Evolutionary conservation across 768 basidiomycete genomes (phyloP), one percentile per base, ranked within the genome.

Genomic region (Amanita subjunquillea): DNA sequence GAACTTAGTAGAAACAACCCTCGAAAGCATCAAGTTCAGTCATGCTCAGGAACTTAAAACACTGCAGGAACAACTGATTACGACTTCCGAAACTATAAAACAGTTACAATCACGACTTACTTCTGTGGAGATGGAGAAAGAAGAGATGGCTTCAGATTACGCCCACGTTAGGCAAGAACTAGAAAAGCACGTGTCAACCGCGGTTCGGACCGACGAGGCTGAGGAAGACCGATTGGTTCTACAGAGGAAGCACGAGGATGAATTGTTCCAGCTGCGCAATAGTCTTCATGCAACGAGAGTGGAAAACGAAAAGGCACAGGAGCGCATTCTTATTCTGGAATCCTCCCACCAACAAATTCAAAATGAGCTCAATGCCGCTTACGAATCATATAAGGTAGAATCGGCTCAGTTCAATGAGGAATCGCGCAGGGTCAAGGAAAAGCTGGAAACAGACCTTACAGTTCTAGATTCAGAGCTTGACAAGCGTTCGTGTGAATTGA

Each of bases 1-100:
- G 23, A 60, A 61, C 27, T 61, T 60, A 41, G 55, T 59, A 6
- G 61, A 65, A 40, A 57, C 58, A 32, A 61, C 67, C 30, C 40
- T 73, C 6, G 62, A 57, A 17, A 57, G 61, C 40, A 59, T 76
- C 39, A 66, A 62, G 48, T 60, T 67, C 34, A 61, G 65, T 49
- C 72, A 75, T 43, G 59, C 67, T 3, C 63, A 67, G 47, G 70
- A 72, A 32, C 54, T 76, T 51, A 63, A 60, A 5, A 59, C 59
- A 20, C 53, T 79, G 22, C 69, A 69, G 47, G 57, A 59, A 15
- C 72, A 62, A 37, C 63, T 78, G n/a, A 59, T 63, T 7, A 62
- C 69, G 25, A 20, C 22, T 17, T 39, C 53, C 7, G 13, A 48
- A 13, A 22, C 46, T 7, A 17, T 48, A 37, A 29, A 34, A 20